Percentiles rank a stretch among this genome's conserved stretches.
phyloP scores from a whole-genome alignment of 768 basidiomycete species.

The Strobilomyces confusus region DNA sequence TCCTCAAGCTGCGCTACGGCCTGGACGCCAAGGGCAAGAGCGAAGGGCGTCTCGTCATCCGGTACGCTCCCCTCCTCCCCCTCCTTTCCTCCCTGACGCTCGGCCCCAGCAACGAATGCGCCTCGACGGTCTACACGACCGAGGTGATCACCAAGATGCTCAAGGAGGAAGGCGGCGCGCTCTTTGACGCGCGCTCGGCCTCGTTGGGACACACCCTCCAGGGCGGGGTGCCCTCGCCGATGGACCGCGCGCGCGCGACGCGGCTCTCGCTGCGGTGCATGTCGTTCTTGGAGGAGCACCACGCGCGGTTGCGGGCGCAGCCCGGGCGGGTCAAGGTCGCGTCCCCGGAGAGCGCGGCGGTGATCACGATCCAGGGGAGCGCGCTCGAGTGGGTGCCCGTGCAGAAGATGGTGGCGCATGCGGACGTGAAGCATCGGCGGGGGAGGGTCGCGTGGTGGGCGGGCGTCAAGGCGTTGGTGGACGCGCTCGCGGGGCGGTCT shows the following conservation, averaged over 20 bases:
- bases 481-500: conserved; percentile 65
- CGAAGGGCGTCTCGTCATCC: conserved; percentile 91
- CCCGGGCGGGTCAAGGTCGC: conserved; percentile 53
- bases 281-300: conserved; percentile 87
- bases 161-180: conserved; percentile 85
- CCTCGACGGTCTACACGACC: conserved; percentile 88
- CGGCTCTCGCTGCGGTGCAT: conserved; percentile 91
- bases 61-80: conserved; percentile 42
- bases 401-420: conserved; percentile 75
- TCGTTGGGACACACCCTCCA: conserved; percentile 96
- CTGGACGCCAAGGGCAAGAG: conserved; percentile 85
- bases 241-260: conserved; percentile 88
- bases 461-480: conserved; percentile 61
- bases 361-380: conserved; percentile 88
- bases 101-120: conserved; percentile 66
- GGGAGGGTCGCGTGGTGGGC: conserved; percentile 82
- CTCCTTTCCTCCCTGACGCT: neutral
- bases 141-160: conserved; percentile 91
- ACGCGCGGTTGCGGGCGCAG: conserved; percentile 49
- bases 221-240: conserved; percentile 91
- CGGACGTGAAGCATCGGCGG: conserved; percentile 87
- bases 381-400: conserved; percentile 80
- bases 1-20: conserved; percentile 79
- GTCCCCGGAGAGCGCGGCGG: conserved; percentile 66
- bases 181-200: conserved; percentile 95